These are phyloP conservation scores for Tilletia horrida DNA, from an alignment of 1,284 basidiomycete genomes.

Conservation along the genomic window DNA sequence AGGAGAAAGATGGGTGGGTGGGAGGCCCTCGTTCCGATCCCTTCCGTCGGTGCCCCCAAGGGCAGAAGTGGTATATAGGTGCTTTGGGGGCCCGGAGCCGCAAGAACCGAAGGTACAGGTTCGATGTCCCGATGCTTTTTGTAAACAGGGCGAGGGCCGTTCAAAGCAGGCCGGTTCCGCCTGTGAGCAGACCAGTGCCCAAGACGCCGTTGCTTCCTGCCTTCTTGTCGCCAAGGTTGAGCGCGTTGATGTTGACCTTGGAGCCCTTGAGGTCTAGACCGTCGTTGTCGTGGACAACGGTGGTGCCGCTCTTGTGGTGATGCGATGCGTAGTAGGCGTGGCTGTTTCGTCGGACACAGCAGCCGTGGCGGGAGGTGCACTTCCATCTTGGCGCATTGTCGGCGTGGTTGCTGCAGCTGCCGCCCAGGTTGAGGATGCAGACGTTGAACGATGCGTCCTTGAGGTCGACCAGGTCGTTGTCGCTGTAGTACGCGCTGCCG, in stretches of 20 bases:
- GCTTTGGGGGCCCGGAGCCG: no score
- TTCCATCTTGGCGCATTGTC: conserved; percentile 8
- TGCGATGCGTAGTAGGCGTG: background rate
- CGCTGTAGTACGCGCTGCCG: conserved; percentile 15
- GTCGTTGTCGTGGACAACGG: conserved; percentile 7
- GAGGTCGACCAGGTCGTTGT: conserved; percentile 8
- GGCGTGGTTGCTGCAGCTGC: conserved; percentile 25
- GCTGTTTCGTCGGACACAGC: background rate
- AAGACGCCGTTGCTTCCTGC: background rate
- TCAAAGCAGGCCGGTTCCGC: no score
- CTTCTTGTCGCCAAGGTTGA: background rate
- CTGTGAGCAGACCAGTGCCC: background rate
- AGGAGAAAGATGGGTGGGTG: no score
- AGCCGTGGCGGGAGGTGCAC: conserved; percentile 15
- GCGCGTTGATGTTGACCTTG: conserved; percentile 6
- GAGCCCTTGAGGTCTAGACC: background rate
- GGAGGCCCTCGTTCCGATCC: no score
- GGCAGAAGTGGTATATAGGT: no score
- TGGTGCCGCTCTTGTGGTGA: conserved; percentile 9
- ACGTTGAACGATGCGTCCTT: conserved; percentile 23
- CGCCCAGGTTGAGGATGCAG: conserved; percentile 30
- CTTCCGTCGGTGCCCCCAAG: no score
- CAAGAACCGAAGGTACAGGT: no score
- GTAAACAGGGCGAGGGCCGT: no score
- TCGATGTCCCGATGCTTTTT: no score